phyloP scores from a whole-genome alignment of 2,329 filamentous ascomycete genomes.

The Laburnicola sp. region DNA sequence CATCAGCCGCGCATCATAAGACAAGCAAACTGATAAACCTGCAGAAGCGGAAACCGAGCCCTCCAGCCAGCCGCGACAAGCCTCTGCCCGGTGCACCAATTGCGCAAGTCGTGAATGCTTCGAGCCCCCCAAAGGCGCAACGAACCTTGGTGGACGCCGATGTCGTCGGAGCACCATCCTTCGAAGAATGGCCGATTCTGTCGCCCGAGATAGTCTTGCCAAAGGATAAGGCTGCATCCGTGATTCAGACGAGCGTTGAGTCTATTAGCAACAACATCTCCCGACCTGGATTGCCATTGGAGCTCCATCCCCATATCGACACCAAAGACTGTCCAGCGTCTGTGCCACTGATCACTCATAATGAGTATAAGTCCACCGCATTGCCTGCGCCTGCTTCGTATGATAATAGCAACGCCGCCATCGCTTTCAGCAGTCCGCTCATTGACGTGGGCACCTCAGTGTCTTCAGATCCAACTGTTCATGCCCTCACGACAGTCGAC shows the following conservation, averaged over 20 bases:
- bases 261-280: constrained; percentile 1
- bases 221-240: background rate
- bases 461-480: background rate
- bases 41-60: constrained; percentile 2
- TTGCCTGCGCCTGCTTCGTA: background rate
- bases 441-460: background rate
- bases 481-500: constrained; percentile 9
- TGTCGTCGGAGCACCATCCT: constrained; percentile 32
- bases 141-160: constrained; percentile 47
- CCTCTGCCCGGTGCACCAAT: constrained; percentile 47
- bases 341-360: background rate
- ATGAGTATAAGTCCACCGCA: background rate
- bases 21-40: constrained; percentile 9
- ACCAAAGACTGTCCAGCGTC: background rate
- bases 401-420: background rate
- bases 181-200: constrained; percentile 34
- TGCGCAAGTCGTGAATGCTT: constrained; percentile 32
- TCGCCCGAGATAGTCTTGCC: constrained; percentile 26
- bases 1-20: background rate
- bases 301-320: background rate
- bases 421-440: background rate
- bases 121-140: constrained; percentile 42
- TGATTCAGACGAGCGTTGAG: background rate
- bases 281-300: background rate
- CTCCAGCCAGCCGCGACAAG: constrained; percentile 31